Conservation (phyloP, 169 alveolate species). For the Babesia ovata region DNA sequence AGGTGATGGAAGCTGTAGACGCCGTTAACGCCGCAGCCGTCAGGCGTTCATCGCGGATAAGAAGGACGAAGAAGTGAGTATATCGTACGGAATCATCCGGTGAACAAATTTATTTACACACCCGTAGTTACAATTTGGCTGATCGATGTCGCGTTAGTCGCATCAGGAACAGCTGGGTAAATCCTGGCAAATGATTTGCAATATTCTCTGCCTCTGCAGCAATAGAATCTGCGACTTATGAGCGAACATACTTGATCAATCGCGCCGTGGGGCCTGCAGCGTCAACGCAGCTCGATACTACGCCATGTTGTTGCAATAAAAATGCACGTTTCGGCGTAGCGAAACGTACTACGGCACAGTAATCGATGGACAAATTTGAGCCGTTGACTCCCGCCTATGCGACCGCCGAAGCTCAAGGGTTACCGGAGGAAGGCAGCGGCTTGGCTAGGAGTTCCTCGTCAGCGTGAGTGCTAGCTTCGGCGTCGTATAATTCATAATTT, state of each 20-base stretch:
- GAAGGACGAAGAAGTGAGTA: conserved; percentile 21
- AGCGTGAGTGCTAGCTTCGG: conserved; percentile 12
- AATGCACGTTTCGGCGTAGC: conserved; percentile 19
- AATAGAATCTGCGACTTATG: too few relatives aligned
- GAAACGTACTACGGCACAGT: background rate
- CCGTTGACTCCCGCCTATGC: conserved; percentile 46
- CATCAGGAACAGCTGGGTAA: too few relatives aligned
- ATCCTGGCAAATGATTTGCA: too few relatives aligned
- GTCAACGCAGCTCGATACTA: background rate
- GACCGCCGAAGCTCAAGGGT: conserved; percentile 31
- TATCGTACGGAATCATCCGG: background rate
- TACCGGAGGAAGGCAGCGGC: conserved; percentile 9
- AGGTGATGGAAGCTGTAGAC: conserved; percentile 24
- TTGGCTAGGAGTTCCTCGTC: conserved; percentile 16
- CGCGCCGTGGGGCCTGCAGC: conserved; percentile 28
- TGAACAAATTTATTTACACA: background rate
- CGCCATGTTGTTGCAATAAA: background rate
- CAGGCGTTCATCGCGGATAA: conserved; percentile 56
- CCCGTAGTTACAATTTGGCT: background rate
- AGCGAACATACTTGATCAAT: background rate
- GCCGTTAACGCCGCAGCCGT: conserved; percentile 25
- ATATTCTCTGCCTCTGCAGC: too few relatives aligned
- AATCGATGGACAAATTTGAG: conserved; percentile 65
- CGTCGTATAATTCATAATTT: too few relatives aligned
- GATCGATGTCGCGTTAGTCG: too few relatives aligned